A percentile compares a stretch with the other conserved stretches of the same genome.
phyloP scores from a whole-genome alignment of 1,139 yeast genomes.

The Debaryomyces fabryi region DNA sequence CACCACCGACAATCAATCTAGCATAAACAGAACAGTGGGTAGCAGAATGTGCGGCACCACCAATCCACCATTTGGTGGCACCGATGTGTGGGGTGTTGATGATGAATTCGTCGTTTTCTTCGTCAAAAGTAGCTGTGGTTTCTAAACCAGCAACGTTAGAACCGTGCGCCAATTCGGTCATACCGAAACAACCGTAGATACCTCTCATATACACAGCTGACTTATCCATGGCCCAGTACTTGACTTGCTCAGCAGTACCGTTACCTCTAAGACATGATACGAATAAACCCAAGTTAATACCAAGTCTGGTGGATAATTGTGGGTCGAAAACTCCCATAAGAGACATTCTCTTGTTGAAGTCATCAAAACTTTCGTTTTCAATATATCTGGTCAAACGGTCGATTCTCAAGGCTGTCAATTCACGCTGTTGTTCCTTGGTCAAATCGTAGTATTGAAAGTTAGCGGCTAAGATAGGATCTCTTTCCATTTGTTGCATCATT shows the following conservation, averaged over 20 bases:
- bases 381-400: slow-evolving; percentile 41
- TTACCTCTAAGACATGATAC: slow-evolving; percentile 71
- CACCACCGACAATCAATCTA: slow-evolving; percentile 44
- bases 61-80: slow-evolving; percentile 57
- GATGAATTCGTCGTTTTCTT: slow-evolving; percentile 43
- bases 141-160: slow-evolving; percentile 51
- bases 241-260: slow-evolving; percentile 56
- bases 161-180: slow-evolving; percentile 55
- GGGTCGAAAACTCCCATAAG: slow-evolving; percentile 67
- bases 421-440: slow-evolving; percentile 40
- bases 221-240: slow-evolving; percentile 44
- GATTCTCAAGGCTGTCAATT: slow-evolving; percentile 38
- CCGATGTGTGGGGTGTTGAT: slow-evolving; percentile 53
- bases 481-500: slow-evolving; percentile 43
- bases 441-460: slow-evolving; percentile 40
- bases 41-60: slow-evolving; percentile 55
- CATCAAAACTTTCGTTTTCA: slow-evolving; percentile 40
- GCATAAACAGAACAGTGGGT: slow-evolving; percentile 49
- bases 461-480: slow-evolving; percentile 45
- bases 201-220: slow-evolving; percentile 41
- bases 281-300: slow-evolving; percentile 74
- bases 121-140: slow-evolving; percentile 50
- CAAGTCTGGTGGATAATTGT: slow-evolving; percentile 52
- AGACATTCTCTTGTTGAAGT: slow-evolving; percentile 41
- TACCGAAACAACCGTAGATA: slow-evolving; percentile 51